These are phyloP conservation scores for Coemansia sp. DNA, from an alignment of 192 early-diverging fungal genomes.

Conservation along the genomic window DNA sequence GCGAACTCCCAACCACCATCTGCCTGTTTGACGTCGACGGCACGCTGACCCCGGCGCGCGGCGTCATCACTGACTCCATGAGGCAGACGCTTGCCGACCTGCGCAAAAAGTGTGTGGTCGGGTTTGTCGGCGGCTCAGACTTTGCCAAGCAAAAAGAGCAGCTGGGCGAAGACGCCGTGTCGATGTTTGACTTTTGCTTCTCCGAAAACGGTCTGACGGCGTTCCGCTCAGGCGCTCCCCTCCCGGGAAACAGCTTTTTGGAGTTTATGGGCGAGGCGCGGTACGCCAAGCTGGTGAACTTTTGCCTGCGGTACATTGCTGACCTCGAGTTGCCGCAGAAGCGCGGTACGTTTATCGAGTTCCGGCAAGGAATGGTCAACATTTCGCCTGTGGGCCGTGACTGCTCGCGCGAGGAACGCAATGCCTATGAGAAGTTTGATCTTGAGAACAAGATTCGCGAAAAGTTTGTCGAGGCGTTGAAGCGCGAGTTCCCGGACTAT, in stretches of 20 bases:
- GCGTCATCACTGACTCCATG: constrained; percentile 80
- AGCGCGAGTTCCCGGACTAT: constrained; percentile 80
- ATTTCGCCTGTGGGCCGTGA: constrained; percentile 95
- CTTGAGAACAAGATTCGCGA: constrained; percentile 78
- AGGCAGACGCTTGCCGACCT: constrained; percentile 68
- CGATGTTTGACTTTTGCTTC: constrained; percentile 93
- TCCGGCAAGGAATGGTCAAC: constrained; percentile 99
- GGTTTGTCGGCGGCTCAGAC: constrained; percentile 97
- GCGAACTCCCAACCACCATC: constrained; percentile 75
- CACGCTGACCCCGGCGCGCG: constrained; percentile 91
- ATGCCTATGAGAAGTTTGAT: constrained; percentile 90
- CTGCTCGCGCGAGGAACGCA: constrained; percentile 85
- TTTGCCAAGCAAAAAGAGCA: constrained; percentile 94
- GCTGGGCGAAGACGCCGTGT: constrained; percentile 68
- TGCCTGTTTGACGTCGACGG: constrained; percentile 98
- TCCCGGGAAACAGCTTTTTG: constrained; percentile 79
- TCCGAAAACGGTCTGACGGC: constrained; percentile 97
- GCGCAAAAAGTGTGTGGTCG: constrained; percentile 87
- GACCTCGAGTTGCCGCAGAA: constrained; percentile 92
- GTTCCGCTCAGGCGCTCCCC: constrained; percentile 69
- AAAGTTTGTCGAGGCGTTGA: constrained; percentile 80
- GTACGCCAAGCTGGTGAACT: constrained; percentile 89
- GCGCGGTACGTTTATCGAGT: constrained; percentile 97
- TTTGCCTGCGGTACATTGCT: constrained; percentile 90
- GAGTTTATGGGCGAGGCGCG: constrained; percentile 86